phyloP scores from a whole-genome alignment of 1,284 basidiomycete genomes.

The Pyrrhoderma lamaoense region DNA sequence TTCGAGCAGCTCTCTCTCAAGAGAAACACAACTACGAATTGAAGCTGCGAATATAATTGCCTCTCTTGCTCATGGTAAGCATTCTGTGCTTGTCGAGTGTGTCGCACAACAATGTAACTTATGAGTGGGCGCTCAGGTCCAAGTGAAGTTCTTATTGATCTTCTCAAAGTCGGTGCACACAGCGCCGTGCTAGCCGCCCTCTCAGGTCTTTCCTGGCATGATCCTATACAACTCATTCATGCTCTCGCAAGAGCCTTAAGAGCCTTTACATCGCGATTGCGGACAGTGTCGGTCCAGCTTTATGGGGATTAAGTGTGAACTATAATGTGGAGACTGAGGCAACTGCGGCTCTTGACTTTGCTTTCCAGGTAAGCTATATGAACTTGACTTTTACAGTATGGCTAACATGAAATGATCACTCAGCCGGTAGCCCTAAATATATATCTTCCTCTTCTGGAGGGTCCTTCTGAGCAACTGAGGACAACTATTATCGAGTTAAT shows the following conservation, averaged over 20 bases:
- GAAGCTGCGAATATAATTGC: constrained; percentile 70
- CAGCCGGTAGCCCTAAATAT: constrained; percentile 56
- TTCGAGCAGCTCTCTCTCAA: constrained; percentile 25
- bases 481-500: constrained; percentile 53
- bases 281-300: constrained; percentile 53
- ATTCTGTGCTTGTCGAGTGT: too few species aligned
- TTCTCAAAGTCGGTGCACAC: constrained; percentile 49
- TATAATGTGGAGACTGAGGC: constrained; percentile 44
- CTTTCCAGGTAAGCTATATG: constrained; percentile 46
- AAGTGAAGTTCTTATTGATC: constrained; percentile 45
- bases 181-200: constrained; percentile 53
- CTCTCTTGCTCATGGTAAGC: constrained; percentile 59
- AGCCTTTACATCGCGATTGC: constrained; percentile 51
- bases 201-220: constrained; percentile 34
- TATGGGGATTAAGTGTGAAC: constrained; percentile 51
- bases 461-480: constrained; percentile 33
- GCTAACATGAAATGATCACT: constrained; percentile 8
- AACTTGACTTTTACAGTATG: neutral
- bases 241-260: constrained; percentile 57
- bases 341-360: constrained; percentile 44
- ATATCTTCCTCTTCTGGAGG: constrained; percentile 53
- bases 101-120: too few species aligned
- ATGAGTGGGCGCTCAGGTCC: constrained; percentile 44
- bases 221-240: constrained; percentile 37
- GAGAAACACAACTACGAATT: constrained; percentile 42